Conservation (phyloP, 257 asterid species). For the Solanum rostratum region DNA sequence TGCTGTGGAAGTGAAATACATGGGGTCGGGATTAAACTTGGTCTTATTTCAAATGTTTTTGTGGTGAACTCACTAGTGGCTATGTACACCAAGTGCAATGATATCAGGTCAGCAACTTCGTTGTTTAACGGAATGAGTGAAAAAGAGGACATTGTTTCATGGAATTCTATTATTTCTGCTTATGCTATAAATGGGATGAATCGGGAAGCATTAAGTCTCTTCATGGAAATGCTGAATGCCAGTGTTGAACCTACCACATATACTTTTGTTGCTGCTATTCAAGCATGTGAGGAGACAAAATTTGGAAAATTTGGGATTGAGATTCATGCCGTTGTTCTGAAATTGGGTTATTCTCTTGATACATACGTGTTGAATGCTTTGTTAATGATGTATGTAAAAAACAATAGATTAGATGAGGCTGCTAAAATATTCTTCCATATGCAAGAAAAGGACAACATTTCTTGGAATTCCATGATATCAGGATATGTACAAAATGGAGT, state of each 20-base stretch:
- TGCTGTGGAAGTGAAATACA: slow-evolving; percentile 53
- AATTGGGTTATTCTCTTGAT: slow-evolving; percentile 26
- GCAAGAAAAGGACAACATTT: slow-evolving; percentile 43
- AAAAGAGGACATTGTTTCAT: slow-evolving; percentile 47
- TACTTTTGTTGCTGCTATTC: slow-evolving; percentile 71
- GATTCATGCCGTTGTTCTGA: slow-evolving; percentile 42
- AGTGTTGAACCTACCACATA: slow-evolving; percentile 44
- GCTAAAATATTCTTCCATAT: slow-evolving; percentile 28
- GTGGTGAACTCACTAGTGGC: slow-evolving; percentile 51
- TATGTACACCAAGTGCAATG: slow-evolving; percentile 48
- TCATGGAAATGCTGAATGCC: slow-evolving; percentile 33
- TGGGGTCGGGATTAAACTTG: slow-evolving; percentile 38
- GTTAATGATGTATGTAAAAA: slow-evolving; percentile 54
- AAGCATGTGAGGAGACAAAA: slow-evolving; percentile 42
- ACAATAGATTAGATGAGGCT: slow-evolving; percentile 45
- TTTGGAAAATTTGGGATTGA: slow-evolving; percentile 36
- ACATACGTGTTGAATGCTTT: slow-evolving; percentile 55
- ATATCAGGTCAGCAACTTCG: slow-evolving; percentile 24
- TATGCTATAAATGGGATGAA: slow-evolving; percentile 29
- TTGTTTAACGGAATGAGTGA: slow-evolving; percentile 34
- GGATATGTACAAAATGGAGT: slow-evolving; percentile 53
- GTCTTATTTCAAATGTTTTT: slow-evolving; percentile 30
- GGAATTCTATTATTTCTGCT: slow-evolving; percentile 70
- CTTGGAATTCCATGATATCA: slow-evolving; percentile 78
- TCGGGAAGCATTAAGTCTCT: slow-evolving; percentile 34